A percentile compares a stretch with the other conserved stretches of the same genome.
Evolutionary conservation across 768 basidiomycete genomes (phyloP).

Genomic region (Boletus rubropictus): DNA sequence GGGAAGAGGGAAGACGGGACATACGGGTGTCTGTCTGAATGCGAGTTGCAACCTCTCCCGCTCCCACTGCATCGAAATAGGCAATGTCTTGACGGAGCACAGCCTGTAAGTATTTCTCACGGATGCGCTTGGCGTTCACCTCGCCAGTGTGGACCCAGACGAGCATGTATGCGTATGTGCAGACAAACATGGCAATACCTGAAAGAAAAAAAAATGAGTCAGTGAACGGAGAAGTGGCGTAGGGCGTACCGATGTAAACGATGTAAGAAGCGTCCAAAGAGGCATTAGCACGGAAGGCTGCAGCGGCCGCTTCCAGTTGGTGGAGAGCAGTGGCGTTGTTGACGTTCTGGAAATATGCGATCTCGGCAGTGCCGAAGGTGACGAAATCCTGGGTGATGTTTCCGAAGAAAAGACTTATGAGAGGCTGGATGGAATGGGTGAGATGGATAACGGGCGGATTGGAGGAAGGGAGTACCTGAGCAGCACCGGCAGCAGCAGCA

Average conservation of each 20-base stretch:
- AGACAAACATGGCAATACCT: constrained; percentile 73
- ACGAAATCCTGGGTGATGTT: constrained; percentile 73
- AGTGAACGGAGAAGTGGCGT: neutral
- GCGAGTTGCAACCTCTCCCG: constrained; percentile 90
- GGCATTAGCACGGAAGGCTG: constrained; percentile 47
- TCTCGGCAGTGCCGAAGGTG: constrained; percentile 36
- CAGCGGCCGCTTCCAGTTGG: constrained; percentile 33
- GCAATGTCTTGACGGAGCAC: constrained; percentile 82
- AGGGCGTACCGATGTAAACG: constrained; percentile 53
- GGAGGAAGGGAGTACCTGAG: constrained; percentile 48
- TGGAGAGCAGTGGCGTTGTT: constrained; percentile 30
- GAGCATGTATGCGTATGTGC: constrained; percentile 69
- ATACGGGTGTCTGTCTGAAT: constrained; percentile 84
- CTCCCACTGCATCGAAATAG: constrained; percentile 87
- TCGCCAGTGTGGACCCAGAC: constrained; percentile 75
- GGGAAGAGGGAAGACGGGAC: constrained; percentile 17
- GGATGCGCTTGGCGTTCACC: constrained; percentile 73
- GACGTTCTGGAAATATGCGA: constrained; percentile 14
- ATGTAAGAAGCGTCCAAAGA: constrained; percentile 58
- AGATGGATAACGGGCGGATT: neutral
- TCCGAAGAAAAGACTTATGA: constrained; percentile 84
- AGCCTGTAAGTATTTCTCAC: constrained; percentile 76
- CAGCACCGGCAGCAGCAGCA: constrained; percentile 71
- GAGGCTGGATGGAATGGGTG: constrained; percentile 40
- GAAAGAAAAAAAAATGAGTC: neutral